Evolutionary conservation across 2,329 filamentous ascomycete species (phyloP).

Genomic region (Aureobasidium mangrovei): DNA sequence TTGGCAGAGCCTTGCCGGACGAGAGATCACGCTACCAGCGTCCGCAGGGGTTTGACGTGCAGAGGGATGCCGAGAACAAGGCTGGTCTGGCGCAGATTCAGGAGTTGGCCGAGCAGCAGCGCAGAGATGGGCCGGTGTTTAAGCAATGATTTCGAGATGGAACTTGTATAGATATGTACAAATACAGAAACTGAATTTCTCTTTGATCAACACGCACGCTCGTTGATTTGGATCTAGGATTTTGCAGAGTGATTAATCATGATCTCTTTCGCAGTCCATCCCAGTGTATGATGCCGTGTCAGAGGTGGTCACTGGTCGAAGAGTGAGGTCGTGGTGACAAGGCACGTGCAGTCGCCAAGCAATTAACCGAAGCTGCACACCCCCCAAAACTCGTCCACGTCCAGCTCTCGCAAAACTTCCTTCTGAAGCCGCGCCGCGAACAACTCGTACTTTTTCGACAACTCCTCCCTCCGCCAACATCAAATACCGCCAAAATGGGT

Average conservation of each 20-base stretch:
- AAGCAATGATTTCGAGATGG: background rate
- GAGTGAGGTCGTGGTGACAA: no score
- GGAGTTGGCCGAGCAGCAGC: background rate
- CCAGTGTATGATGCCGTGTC: no score
- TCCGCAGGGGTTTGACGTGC: constrained; percentile 21
- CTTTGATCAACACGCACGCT: background rate
- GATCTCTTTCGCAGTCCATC: no score
- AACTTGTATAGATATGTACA: constrained; percentile 13
- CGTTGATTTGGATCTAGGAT: no score
- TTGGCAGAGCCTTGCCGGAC: constrained; percentile 22
- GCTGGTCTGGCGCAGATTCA: constrained; percentile 8
- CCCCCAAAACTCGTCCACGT: background rate
- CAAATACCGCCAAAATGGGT: constrained; percentile 42
- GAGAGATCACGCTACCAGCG: constrained; percentile 16
- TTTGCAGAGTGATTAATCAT: no score
- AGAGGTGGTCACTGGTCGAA: no score
- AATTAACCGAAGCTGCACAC: background rate
- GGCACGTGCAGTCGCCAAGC: background rate
- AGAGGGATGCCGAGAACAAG: constrained; percentile 12
- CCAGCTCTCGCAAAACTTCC: background rate
- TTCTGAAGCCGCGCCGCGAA: constrained; percentile 13
- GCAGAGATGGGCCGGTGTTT: background rate
- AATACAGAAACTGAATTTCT: background rate
- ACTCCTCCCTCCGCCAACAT: constrained; percentile 13
- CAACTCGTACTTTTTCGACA: constrained; percentile 7